phyloP scores from a whole-genome alignment of 2,329 filamentous ascomycete genomes.

The Pochonia chlamydosporia region DNA sequence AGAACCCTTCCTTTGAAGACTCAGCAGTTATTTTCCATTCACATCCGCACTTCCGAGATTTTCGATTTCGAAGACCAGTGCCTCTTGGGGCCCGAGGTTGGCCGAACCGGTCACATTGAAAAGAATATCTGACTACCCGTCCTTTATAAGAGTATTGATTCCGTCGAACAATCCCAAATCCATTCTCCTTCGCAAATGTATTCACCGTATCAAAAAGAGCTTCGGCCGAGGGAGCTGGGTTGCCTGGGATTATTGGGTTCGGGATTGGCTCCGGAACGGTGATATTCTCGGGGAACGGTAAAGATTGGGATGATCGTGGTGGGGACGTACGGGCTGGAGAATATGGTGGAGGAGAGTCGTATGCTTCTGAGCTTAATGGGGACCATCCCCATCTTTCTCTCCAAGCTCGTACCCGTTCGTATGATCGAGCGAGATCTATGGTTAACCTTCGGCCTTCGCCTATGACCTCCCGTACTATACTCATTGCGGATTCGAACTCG shows the following conservation, averaged over 20 bases:
- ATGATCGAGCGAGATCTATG: no score
- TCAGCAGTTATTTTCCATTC: slow-evolving; percentile 10
- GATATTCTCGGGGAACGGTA: not conserved
- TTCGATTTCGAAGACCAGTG: slow-evolving; percentile 8
- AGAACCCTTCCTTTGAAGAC: slow-evolving; percentile 2
- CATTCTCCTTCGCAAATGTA: no score
- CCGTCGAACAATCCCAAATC: slow-evolving; percentile 1
- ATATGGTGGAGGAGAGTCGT: slow-evolving; percentile 8
- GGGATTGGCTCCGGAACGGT: slow-evolving; percentile 8
- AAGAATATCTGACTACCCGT: slow-evolving; percentile 5
- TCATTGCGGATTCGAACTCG: not conserved
- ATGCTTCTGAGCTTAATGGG: slow-evolving; percentile 7
- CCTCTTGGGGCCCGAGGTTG: slow-evolving; percentile 1
- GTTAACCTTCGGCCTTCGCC: not conserved
- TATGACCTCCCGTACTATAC: not conserved
- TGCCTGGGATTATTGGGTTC: slow-evolving; percentile 7
- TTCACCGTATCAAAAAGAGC: no score
- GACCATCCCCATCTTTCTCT: no score
- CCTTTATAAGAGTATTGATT: slow-evolving; percentile 3
- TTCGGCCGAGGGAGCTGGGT: no score
- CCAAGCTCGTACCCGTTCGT: no score
- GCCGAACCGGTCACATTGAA: slow-evolving; percentile 10
- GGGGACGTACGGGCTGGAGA: slow-evolving; percentile 3
- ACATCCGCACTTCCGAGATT: slow-evolving; percentile 11
- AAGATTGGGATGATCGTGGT: not conserved